Evolutionary conservation across 2,329 filamentous ascomycete genomes (phyloP).

Genomic region (Trichophyton benhamiae): DNA sequence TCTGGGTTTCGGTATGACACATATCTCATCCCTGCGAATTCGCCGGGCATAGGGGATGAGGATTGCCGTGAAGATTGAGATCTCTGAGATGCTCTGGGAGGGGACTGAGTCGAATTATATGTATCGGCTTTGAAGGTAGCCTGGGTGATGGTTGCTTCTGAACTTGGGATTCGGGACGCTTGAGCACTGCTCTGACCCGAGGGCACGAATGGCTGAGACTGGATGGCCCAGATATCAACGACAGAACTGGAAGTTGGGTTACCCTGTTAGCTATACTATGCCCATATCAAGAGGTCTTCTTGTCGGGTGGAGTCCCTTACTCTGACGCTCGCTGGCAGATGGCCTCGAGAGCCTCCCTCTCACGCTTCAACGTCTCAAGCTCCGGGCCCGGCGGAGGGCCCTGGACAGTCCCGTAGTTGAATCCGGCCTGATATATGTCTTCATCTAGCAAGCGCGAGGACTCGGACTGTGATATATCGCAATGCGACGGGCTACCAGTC

Average conservation of each 20-base stretch:
- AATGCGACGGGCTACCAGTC: background rate
- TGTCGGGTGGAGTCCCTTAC: constrained; percentile 15
- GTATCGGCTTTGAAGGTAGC: constrained; percentile 11
- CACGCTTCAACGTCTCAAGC: constrained; percentile 31
- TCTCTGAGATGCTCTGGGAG: constrained; percentile 9
- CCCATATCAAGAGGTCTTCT: background rate
- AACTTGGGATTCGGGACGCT: constrained; percentile 17
- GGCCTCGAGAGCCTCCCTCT: constrained; percentile 34
- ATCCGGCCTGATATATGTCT: constrained; percentile 33
- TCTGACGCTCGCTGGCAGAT: constrained; percentile 38
- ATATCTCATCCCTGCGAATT: constrained; percentile 13
- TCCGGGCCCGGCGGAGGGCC: constrained; percentile 30
- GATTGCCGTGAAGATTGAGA: constrained; percentile 4
- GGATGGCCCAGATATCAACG: constrained; percentile 35
- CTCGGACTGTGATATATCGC: constrained; percentile 24
- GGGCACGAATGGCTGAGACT: constrained; percentile 30
- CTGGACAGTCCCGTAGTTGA: constrained; percentile 32
- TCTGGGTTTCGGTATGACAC: constrained; percentile 10
- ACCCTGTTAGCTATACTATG: background rate
- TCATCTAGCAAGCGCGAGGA: constrained; percentile 35
- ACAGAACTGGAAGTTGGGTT: constrained; percentile 24
- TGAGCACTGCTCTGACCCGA: constrained; percentile 22
- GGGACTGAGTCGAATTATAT: constrained; percentile 13
- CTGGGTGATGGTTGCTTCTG: constrained; percentile 6
- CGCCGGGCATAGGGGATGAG: constrained; percentile 10